phyloP scores from a whole-genome alignment of 768 basidiomycete genomes.

The Pisolithus orientalis region DNA sequence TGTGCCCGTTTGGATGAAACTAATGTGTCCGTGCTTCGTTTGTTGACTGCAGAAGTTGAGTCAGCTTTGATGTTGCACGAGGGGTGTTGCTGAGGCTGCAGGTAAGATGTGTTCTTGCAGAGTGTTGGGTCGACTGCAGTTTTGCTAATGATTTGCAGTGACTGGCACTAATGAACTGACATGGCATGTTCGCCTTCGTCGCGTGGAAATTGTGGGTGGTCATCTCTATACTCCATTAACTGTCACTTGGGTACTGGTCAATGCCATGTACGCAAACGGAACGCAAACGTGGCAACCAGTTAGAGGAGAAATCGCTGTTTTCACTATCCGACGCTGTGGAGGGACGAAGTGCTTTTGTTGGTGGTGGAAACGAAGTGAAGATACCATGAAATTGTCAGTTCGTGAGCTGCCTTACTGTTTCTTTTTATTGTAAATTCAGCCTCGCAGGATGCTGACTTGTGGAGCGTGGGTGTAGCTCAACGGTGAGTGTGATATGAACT shows the following conservation, averaged over 20 bases:
- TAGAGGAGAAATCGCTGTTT: constrained; percentile 77
- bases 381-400: constrained; percentile 91
- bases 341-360: constrained; percentile 64
- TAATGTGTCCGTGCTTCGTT: constrained; percentile 95
- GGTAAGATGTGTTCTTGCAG: constrained; percentile 27
- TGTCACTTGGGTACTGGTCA: constrained; percentile 97
- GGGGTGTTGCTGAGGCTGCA: constrained; percentile 92
- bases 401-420: constrained; percentile 29
- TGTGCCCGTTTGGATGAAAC: constrained; percentile 63
- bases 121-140: neutral
- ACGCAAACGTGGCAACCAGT: constrained; percentile 77
- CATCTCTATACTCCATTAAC: constrained; percentile 83
- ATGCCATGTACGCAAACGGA: constrained; percentile 70
- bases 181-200: constrained; percentile 91
- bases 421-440: neutral
- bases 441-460: neutral
- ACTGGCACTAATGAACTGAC: constrained; percentile 82
- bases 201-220: constrained; percentile 82
- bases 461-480: constrained; percentile 47
- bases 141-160: constrained; percentile 31
- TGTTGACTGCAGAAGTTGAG: constrained; percentile 98
- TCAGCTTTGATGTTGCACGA: constrained; percentile 91
- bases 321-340: constrained; percentile 38
- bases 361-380: constrained; percentile 90
- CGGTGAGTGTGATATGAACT: constrained; percentile 80